Evolutionary conservation across 2,329 filamentous ascomycete genomes (phyloP), one percentile per base, ranked within the genome.

Genomic region (Paraconiothyrium brasiliense): DNA sequence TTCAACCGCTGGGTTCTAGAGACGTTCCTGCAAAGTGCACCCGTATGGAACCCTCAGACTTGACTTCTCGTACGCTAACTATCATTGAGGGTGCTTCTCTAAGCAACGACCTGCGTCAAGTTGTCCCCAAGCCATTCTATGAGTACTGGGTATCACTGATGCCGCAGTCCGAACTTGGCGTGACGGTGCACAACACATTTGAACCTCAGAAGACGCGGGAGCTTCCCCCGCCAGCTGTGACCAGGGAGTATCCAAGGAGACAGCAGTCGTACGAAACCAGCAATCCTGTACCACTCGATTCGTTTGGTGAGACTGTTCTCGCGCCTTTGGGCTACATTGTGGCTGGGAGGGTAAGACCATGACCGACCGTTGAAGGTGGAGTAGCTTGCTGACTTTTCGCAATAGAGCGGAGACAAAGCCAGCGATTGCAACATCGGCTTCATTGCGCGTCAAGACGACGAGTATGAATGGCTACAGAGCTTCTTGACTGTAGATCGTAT

Each of bases 21-120:
- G 52, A 77, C 34, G 71, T 79, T 52, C 66, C 78, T 83, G 65
- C 72, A 80, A 61, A 73, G 72, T 27, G 81, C 79, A 56, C 81
- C 81, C 37, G 51, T 54, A 43, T 22, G 51, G 3, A 16, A 2
- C 24, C 7, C 8, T 16, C 13, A 11, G 22, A 20, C 22, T 11
- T 5, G 6, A 7, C 20, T 41, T 24, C 35, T n/a, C 8, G 13
- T 16, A 14, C 14, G n/a, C 51, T 54, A 22, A 54, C 24, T 20
- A 22, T 44, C 27, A 2, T n/a, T 9, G 2, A 54, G 51, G 51
- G 80, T 6, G 78, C 76, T 0, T 81, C 80, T 0, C 65, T 71
- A 0, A 62, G 65, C 2, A 71, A 69, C 39, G 70, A 74, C 46
- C 16, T 72, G 0, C 63, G 72, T 2, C 67, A 71, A n/a, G 61